Percentiles rank a stretch among this genome's conserved stretches.
phyloP scores from a whole-genome alignment of 257 asterid species.

The Nicotiana obtusifolia region DNA sequence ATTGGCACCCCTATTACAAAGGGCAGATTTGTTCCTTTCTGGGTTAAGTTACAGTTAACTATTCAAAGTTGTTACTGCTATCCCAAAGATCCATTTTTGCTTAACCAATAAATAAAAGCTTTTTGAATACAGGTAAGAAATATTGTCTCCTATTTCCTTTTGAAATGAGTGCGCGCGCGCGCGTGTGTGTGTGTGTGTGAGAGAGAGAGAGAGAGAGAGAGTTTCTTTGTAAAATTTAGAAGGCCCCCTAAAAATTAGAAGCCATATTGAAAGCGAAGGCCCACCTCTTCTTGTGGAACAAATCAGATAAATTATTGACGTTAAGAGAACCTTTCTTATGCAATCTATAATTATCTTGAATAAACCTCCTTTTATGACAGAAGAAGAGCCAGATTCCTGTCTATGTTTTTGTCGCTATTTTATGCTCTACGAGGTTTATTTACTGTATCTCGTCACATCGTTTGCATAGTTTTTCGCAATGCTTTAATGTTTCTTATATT shows the following conservation, averaged over 20 bases:
- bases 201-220: neutral
- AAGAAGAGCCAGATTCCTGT: neutral
- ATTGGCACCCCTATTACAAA: too few species aligned
- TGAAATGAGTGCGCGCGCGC: neutral
- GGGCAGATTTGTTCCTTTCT: neutral
- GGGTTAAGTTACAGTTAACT: neutral
- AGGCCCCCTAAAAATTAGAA: neutral
- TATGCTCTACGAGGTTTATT: slow-evolving; percentile 1
- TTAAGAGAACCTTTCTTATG: neutral
- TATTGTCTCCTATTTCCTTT: neutral
- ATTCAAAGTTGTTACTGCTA: neutral
- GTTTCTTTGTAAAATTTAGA: neutral
- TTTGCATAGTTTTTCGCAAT: neutral
- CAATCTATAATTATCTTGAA: neutral
- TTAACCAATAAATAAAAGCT: neutral
- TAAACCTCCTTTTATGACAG: neutral
- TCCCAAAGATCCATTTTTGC: neutral
- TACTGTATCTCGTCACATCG: neutral
- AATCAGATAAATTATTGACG: neutral
- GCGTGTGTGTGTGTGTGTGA: neutral
- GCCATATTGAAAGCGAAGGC: neutral
- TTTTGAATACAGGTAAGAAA: neutral
- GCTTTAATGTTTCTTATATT: neutral
- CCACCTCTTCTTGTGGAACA: neutral
- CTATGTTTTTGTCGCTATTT: neutral